Conservation (phyloP, 257 asterid species). For the Nicotiana otophora region DNA sequence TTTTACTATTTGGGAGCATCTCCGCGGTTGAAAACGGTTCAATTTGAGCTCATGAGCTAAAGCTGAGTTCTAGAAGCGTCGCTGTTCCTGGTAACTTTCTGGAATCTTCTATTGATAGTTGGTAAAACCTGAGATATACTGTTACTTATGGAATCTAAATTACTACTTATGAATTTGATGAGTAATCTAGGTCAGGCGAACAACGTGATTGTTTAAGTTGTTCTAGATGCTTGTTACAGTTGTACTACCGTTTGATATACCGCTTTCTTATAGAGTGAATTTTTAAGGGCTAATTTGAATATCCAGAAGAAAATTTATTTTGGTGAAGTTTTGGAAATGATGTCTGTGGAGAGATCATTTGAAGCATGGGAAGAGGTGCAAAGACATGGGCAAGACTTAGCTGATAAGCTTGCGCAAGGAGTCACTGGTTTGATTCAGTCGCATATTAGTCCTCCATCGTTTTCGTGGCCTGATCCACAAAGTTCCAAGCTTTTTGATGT, state of each 20-base stretch:
- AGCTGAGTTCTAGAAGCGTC: background rate
- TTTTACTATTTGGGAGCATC: background rate
- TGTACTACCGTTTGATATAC: background rate
- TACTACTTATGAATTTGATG: background rate
- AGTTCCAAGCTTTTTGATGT: constrained; percentile 62
- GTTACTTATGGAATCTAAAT: background rate
- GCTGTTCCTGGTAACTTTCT: background rate
- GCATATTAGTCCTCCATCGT: constrained; percentile 70
- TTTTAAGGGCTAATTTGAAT: background rate
- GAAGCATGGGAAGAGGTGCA: constrained; percentile 99
- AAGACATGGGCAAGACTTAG: constrained; percentile 88
- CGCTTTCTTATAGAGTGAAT: background rate
- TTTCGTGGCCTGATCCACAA: constrained; percentile 75
- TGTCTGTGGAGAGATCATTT: constrained; percentile 91
- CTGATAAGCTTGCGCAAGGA: constrained; percentile 83
- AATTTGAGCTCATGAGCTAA: background rate
- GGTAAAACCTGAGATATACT: background rate
- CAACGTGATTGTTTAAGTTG: background rate
- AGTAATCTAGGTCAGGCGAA: background rate
- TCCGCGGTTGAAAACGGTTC: background rate
- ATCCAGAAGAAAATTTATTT: background rate
- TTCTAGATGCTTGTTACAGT: background rate
- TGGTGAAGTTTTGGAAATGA: constrained; percentile 34
- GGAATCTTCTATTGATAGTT: background rate
- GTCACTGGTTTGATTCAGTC: constrained; percentile 79